Conservation (phyloP, 495 filamentous ascomycete genomes). For the Gamarada debralockiae region DNA sequence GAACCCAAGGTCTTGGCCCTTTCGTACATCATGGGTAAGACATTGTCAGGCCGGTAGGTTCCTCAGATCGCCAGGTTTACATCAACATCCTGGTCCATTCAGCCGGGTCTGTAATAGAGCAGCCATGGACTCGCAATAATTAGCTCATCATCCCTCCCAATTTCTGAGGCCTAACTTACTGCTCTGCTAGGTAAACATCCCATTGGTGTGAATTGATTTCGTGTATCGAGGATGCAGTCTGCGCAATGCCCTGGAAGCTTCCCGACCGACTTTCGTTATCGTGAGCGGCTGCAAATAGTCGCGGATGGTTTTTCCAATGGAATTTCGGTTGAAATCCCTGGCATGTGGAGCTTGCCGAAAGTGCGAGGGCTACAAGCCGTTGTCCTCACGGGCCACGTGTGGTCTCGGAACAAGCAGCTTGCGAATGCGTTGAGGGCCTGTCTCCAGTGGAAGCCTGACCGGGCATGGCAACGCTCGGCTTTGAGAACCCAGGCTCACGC, state of each 20-base stretch:
- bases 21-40: no score
- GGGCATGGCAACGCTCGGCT: no score
- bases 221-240: slow-evolving; percentile 26
- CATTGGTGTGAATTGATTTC: slow-evolving; percentile 26
- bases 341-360: no score
- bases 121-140: slow-evolving; percentile 24
- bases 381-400: no score
- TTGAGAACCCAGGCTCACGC: no score
- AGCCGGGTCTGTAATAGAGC: slow-evolving; percentile 15
- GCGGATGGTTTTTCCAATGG: no score
- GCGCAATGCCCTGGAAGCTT: slow-evolving; percentile 23
- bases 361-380: no score
- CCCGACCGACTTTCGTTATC: slow-evolving; percentile 12
- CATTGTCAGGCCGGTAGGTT: slow-evolving; percentile 10
- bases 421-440: no score
- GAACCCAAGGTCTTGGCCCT: slow-evolving; percentile 11
- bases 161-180: slow-evolving; percentile 4
- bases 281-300: no score
- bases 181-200: slow-evolving; percentile 23
- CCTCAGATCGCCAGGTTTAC: slow-evolving; percentile 19
- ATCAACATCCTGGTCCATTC: slow-evolving; percentile 26
- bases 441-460: no score
- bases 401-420: no score
- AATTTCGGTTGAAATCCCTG: no score
- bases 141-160: not conserved